Base-by-base conservation (phyloP, 2,329 filamentous ascomycete species). In the Stromatinia cepivora region DNA sequence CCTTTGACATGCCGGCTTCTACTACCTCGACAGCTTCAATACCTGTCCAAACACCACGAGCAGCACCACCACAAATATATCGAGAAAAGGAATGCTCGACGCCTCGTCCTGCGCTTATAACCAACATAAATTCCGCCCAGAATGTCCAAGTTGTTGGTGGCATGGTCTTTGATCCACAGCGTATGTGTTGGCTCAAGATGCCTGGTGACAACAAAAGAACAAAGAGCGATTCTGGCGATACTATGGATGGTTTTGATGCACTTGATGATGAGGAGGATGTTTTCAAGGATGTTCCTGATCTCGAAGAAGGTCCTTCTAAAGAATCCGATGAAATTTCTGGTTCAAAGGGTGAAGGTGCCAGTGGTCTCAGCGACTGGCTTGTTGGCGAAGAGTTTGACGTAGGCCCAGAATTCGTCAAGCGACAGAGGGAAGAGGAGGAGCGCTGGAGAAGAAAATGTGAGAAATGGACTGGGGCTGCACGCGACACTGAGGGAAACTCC, bases 371-470 rank as follows among this genome's bases (percentile, higher is more conserved):
- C 70, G 91, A 94, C 77, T 94, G 92, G 86, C 87, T 92, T 63
- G 92, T 97, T 17, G 93, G 93, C 66, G 95, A 99, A 80, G 95
- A 99, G 79, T 99, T 99, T 76, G 95, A 99, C 78, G 93, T 99
- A 69, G 95, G 95, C 0, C 95, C 94, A 4, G 93, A 96, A 79
- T 99, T 98, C 78, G 90, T 98, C 72, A 86, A 90, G 75, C 86
- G 94, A 72, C 94, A 98, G 78, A 87, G 92, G 70, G 93, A 94
- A 76, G 95, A 99, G 81, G 95, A 99, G 81, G 90, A 92, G 61
- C 86, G 92, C 71, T 99, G 95, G 95, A 86, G 90, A 74, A 89
- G 90, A 79, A 94, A 94, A 81, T 94, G 94, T 74, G 90, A 92
- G 78, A 89, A 87, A 76, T 99, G 95, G 95, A 87, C 94, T 72